phyloP scores from a whole-genome alignment of 345 rosid species.

The Bretschneidera sinensis region DNA sequence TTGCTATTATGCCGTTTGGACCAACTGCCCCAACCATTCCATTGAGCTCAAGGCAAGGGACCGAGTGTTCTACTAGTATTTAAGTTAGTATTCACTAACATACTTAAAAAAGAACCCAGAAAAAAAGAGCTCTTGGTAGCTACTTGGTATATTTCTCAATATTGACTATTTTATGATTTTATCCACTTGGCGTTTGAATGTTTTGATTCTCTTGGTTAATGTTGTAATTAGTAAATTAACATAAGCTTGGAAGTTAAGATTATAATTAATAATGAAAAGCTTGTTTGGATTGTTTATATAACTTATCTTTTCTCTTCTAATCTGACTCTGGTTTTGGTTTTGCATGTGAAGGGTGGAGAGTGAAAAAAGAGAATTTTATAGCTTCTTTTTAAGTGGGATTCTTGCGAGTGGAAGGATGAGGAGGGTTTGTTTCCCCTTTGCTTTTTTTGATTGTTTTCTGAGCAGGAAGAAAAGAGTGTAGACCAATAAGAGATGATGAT shows the following conservation, averaged over 20 bases:
- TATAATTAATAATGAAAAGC: constrained; percentile 13
- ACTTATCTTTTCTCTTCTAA: too few relatives aligned
- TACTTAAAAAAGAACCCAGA: too few relatives aligned
- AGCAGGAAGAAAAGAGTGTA: constrained; percentile 4
- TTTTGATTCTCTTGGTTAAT: background rate
- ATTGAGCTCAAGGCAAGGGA: constrained; percentile 45
- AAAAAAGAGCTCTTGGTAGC: too few relatives aligned
- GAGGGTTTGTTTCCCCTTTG: constrained; percentile 10
- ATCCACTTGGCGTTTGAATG: too few relatives aligned
- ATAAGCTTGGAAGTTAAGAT: background rate
- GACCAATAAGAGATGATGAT: background rate
- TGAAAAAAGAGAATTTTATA: background rate
- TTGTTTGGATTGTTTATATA: too few relatives aligned
- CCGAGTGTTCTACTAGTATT: constrained; percentile 60
- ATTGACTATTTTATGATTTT: too few relatives aligned
- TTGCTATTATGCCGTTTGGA: constrained; percentile 58
- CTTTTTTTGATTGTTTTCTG: constrained; percentile 1
- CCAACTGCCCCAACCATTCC: constrained; percentile 39
- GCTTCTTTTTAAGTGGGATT: too few relatives aligned
- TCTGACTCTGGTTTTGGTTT: too few relatives aligned
- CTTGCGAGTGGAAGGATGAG: background rate
- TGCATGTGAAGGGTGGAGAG: background rate
- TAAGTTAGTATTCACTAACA: constrained; percentile 22
- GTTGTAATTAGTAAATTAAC: constrained; percentile 9
- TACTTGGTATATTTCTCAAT: too few relatives aligned